Evolutionary conservation across 139 green algal species (phyloP).

Genomic region (Asterochloris erici): DNA sequence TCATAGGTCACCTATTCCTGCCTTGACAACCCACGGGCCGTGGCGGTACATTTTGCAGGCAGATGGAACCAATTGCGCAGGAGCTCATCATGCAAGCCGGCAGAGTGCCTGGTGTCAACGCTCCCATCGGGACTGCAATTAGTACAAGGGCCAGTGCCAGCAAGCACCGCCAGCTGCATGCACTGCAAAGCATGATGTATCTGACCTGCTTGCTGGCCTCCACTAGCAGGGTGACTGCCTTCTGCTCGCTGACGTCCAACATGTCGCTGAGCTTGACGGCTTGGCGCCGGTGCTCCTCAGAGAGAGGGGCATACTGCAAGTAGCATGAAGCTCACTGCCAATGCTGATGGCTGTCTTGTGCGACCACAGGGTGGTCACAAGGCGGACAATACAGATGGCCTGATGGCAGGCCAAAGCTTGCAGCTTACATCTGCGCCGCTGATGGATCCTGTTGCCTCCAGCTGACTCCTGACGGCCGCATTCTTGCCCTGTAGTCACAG

Average conservation of each 20-base stretch:
- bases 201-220: slow-evolving; percentile 5
- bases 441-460: neutral
- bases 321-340: neutral
- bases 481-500: neutral
- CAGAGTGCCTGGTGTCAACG: neutral
- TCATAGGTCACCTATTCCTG: neutral
- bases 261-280: slow-evolving; percentile 4
- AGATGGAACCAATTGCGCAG: neutral
- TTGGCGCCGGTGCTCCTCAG: neutral
- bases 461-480: neutral
- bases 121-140: neutral
- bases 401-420: neutral
- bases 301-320: too few species aligned
- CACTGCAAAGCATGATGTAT: neutral
- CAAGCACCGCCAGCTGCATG: neutral
- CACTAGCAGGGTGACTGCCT: slow-evolving; percentile 4
- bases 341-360: neutral
- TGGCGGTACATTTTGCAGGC: neutral
- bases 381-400: neutral
- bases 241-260: slow-evolving; percentile 2
- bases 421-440: neutral
- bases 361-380: neutral
- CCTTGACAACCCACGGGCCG: neutral
- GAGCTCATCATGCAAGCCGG: neutral
- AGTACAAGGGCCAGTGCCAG: neutral